A percentile compares a stretch with the other conserved stretches of the same genome.
phyloP scores from a whole-genome alignment of 306 rosid genomes.

The Cicer cuneatum region DNA sequence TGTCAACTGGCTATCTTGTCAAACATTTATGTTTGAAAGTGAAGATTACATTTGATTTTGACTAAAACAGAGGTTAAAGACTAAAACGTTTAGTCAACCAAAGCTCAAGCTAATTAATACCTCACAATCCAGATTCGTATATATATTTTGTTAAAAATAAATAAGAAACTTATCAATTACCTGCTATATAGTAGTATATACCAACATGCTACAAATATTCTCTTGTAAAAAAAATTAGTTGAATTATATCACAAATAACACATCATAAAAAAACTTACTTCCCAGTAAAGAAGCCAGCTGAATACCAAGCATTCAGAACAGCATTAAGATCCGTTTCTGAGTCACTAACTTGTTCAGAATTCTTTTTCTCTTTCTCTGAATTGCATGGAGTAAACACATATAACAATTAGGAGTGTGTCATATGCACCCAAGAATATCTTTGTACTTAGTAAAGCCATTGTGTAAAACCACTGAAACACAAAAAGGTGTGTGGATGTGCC shows the following conservation, averaged over 20 bases:
- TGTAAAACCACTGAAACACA: conserved; percentile 28
- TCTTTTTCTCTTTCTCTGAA: conserved; percentile 53
- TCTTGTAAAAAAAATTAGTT: conserved; percentile 26
- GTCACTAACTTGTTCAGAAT: conserved; percentile 47
- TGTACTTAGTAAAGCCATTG: conserved; percentile 1
- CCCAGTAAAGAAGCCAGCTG: conserved; percentile 89
- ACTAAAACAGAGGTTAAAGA: conserved; percentile 12
- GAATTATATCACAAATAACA: conserved; percentile 6
- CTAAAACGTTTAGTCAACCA: conserved; percentile 11
- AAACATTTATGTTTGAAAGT: neutral
- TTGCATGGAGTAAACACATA: conserved; percentile 34
- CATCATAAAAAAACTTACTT: conserved; percentile 57
- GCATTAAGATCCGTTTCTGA: conserved; percentile 63
- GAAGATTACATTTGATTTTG: conserved; percentile 19
- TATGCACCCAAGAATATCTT: conserved; percentile 3
- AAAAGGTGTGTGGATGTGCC: conserved; percentile 20
- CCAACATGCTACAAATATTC: conserved; percentile 11
- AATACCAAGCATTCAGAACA: conserved; percentile 90
- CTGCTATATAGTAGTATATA: neutral
- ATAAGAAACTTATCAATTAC: neutral
- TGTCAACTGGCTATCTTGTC: conserved; percentile 11
- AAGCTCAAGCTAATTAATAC: conserved; percentile 25
- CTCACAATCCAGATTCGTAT: neutral
- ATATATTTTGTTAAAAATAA: conserved; percentile 1
- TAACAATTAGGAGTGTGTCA: conserved; percentile 1